Evolutionary conservation across 1,284 basidiomycete species (phyloP), one percentile per base, ranked within the genome.

Genomic region (Puccinia hordei): DNA sequence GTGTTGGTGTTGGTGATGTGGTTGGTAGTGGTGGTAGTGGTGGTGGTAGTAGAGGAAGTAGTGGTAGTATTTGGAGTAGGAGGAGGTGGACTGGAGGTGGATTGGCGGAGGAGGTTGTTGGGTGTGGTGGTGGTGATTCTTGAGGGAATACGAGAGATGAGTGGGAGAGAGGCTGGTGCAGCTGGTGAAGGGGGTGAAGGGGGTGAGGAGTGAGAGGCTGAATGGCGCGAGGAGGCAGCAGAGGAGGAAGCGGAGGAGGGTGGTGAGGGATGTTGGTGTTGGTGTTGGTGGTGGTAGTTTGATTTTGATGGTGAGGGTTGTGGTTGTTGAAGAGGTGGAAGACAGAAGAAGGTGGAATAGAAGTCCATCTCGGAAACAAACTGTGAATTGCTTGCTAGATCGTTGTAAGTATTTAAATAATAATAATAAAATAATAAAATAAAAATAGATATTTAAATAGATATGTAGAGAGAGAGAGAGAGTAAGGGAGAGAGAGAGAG

Each of bases 321-420:
- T 49, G 59, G 41, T 5, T 51, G 51, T 5, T 24, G 27, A 12
- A 61, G 74, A n/a, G 59, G 22, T 66, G 74, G 74, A 65, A 76
- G 63, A 66, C 59, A 51, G 38, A 76, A 33, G 63, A 66, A 76
- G 44, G 74, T 65, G 4, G 74, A 76, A 38, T 76, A 76, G 74
- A 76, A 76, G 66, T 76, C 74, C 74, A 76, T 76, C 46, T 65
- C 59, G 55, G 74, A 69, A 69, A 69, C 66, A 69, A 69, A 68
- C 65, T 68, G 71, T 57, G 49, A 73, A 73, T 57, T 73, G 65
- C 41, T 10, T 19, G 22, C 38, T 2, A 46, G 65, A 44, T 38
- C 12, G 6, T 12, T 10, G 38, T 41, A 46, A 65, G 33, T 63
- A 38, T 65, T 65, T n/a, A n/a, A n/a, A n/a, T n/a, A n/a, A n/a